Evolutionary conservation across 805 yeast species (phyloP).

Genomic region (Hanseniaspora nectarophila): DNA sequence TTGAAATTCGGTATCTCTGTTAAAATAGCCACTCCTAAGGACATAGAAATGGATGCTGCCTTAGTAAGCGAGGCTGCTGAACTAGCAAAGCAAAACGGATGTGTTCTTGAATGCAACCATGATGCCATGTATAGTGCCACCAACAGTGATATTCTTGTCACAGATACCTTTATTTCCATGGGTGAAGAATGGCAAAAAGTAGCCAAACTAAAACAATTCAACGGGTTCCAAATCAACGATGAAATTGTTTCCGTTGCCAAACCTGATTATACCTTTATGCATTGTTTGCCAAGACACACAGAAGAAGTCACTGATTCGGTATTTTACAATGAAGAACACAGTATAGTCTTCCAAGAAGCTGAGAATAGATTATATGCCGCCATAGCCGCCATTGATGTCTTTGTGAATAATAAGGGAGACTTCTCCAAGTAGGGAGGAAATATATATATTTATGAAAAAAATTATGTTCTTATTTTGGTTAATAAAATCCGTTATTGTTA

Average conservation of each 20-base stretch:
- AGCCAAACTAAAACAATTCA: conserved; percentile 64
- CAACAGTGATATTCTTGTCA: conserved; percentile 71
- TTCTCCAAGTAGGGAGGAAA: conserved; percentile 26
- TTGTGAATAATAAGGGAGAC: conserved; percentile 73
- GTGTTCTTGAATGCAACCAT: conserved; percentile 46
- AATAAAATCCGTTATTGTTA: conserved; percentile 1
- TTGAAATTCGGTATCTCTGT: conserved; percentile 74
- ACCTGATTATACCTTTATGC: conserved; percentile 87
- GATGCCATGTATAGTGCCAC: conserved; percentile 66
- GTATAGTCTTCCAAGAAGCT: conserved; percentile 88
- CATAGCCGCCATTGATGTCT: conserved; percentile 81
- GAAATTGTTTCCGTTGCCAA: conserved; percentile 49
- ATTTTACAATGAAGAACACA: conserved; percentile 60
- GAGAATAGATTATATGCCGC: conserved; percentile 95
- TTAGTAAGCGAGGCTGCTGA: conserved; percentile 45
- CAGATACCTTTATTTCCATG: conserved; percentile 97
- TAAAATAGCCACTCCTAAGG: conserved; percentile 72
- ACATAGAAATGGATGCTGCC: conserved; percentile 47
- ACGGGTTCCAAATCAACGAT: conserved; percentile 71
- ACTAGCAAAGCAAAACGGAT: conserved; percentile 41
- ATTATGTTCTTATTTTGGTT: not conserved
- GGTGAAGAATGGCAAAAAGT: conserved; percentile 80
- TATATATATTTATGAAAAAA: too few species aligned
- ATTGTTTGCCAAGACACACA: conserved; percentile 88
- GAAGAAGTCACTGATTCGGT: conserved; percentile 93